Conservation (phyloP, 1,139 yeast genomes). For the Hansenula lynferdii region DNA sequence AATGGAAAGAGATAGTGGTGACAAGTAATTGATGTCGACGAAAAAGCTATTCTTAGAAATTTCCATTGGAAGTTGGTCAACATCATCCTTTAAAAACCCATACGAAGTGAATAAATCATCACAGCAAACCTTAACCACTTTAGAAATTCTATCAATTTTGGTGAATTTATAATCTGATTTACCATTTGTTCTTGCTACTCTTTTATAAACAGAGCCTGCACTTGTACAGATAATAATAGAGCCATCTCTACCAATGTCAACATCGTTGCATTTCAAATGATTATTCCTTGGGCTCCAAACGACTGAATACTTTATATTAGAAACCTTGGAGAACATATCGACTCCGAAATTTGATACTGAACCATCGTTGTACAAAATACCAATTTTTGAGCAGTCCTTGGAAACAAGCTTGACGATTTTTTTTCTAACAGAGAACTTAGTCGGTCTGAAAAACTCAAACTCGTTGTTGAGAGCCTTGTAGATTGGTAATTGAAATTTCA, state of each 20-base stretch:
- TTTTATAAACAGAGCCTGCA: slow-evolving; percentile 59
- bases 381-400: slow-evolving; percentile 32
- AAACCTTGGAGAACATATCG: slow-evolving; percentile 23
- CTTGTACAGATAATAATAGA: slow-evolving; percentile 61
- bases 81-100: slow-evolving; percentile 63
- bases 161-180: slow-evolving; percentile 43
- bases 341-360: slow-evolving; percentile 39
- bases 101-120: slow-evolving; percentile 67
- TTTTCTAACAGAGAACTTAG: slow-evolving; percentile 37
- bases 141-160: slow-evolving; percentile 48
- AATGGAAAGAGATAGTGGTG: slow-evolving; percentile 33
- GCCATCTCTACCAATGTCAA: slow-evolving; percentile 68
- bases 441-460: slow-evolving; percentile 53
- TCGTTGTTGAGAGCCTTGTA: slow-evolving; percentile 31
- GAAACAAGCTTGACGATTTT: slow-evolving; percentile 25
- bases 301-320: slow-evolving; percentile 32
- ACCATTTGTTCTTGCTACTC: slow-evolving; percentile 30
- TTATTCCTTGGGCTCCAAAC: slow-evolving; percentile 53
- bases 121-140: slow-evolving; percentile 54
- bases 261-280: slow-evolving; percentile 51
- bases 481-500: slow-evolving; percentile 39
- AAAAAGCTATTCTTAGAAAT: slow-evolving; percentile 39
- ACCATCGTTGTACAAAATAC: slow-evolving; percentile 48
- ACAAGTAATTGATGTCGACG: slow-evolving; percentile 45
- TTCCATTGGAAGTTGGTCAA: slow-evolving; percentile 47